These are phyloP conservation scores for Cladosporium sp. DNA, from an alignment of 2,329 filamentous ascomycete species.

Conservation along the genomic window DNA sequence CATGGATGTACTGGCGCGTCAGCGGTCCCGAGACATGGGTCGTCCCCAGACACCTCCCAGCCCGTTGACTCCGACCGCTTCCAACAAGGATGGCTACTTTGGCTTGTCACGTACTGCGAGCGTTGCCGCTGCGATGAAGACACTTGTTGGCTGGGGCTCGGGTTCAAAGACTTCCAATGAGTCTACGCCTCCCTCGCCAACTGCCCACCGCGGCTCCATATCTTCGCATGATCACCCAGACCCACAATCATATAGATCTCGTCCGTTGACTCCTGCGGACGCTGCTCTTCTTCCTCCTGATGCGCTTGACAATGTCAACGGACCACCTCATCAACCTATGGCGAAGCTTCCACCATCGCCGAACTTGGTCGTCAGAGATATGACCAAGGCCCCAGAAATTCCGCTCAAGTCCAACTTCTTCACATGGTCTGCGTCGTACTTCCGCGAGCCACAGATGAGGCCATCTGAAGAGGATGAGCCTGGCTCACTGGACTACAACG, in stretches of 20 bases:
- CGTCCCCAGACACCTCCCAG: slow-evolving; percentile 42
- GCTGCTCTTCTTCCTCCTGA: slow-evolving; percentile 62
- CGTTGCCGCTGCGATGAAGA: slow-evolving; percentile 65
- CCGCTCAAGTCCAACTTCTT: slow-evolving; percentile 83
- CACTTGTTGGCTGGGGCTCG: slow-evolving; percentile 52
- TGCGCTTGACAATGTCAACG: slow-evolving; percentile 62
- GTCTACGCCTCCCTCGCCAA: slow-evolving; percentile 32
- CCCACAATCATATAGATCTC: slow-evolving; percentile 43
- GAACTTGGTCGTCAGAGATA: slow-evolving; percentile 66
- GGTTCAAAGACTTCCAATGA: slow-evolving; percentile 31
- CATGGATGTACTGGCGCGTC: slow-evolving; percentile 31
- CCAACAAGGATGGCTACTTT: slow-evolving; percentile 61
- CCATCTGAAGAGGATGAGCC: slow-evolving; percentile 94
- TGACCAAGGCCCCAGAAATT: slow-evolving; percentile 62
- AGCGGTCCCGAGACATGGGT: slow-evolving; percentile 55
- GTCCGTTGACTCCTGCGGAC: slow-evolving; percentile 41
- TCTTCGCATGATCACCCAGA: slow-evolving; percentile 23
- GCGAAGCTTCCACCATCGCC: slow-evolving; percentile 79
- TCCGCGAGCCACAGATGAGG: slow-evolving; percentile 98
- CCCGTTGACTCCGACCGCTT: slow-evolving; percentile 50
- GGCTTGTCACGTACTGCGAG: slow-evolving; percentile 65
- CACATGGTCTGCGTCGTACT: slow-evolving; percentile 96
- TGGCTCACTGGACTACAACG: slow-evolving; percentile 93
- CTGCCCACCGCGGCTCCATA: slow-evolving; percentile 30
- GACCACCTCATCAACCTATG: slow-evolving; percentile 63